Conservation (phyloP, 2,329 filamentous ascomycete genomes). For the Cladosporium halotolerans region DNA sequence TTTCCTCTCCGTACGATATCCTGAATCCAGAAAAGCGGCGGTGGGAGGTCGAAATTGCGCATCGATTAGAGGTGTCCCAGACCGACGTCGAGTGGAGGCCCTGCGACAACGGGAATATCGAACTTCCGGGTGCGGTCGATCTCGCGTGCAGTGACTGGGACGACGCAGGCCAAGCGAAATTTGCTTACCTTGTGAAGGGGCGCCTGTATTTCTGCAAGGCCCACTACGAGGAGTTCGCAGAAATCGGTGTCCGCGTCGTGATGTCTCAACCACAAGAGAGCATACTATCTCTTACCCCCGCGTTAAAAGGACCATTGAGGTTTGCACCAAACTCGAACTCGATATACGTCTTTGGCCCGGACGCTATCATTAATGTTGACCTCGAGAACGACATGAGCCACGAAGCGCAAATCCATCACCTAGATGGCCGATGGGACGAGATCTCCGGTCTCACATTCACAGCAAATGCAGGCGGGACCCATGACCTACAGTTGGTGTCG, state of each 20-base stretch:
- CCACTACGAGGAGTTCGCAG: not conserved
- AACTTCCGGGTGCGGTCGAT: not conserved
- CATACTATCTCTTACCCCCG: not conserved
- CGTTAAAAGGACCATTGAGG: constrained; percentile 17
- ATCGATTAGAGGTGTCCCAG: constrained; percentile 4
- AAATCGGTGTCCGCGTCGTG: not conserved
- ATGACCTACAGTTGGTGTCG: constrained; percentile 33
- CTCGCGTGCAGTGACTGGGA: constrained; percentile 16
- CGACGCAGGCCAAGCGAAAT: not conserved
- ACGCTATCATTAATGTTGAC: constrained; percentile 22
- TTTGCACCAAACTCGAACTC: constrained; percentile 13
- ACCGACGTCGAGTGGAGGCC: no score
- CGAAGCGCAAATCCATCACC: constrained; percentile 23
- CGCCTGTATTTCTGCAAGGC: not conserved
- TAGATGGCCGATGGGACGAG: constrained; percentile 39
- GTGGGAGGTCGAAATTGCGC: constrained; percentile 17
- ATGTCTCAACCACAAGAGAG: constrained; percentile 1
- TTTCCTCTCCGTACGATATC: constrained; percentile 34
- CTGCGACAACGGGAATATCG: not conserved
- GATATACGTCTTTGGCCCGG: constrained; percentile 30
- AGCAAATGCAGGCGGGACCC: constrained; percentile 11
- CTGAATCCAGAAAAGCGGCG: constrained; percentile 2
- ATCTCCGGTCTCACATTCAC: constrained; percentile 32
- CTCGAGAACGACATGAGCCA: constrained; percentile 23
- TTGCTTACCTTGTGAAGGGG: not conserved